These are phyloP conservation scores for Heterococcus sp. DNA, from an alignment of 108 stramenopile species.

Conservation along the genomic window DNA sequence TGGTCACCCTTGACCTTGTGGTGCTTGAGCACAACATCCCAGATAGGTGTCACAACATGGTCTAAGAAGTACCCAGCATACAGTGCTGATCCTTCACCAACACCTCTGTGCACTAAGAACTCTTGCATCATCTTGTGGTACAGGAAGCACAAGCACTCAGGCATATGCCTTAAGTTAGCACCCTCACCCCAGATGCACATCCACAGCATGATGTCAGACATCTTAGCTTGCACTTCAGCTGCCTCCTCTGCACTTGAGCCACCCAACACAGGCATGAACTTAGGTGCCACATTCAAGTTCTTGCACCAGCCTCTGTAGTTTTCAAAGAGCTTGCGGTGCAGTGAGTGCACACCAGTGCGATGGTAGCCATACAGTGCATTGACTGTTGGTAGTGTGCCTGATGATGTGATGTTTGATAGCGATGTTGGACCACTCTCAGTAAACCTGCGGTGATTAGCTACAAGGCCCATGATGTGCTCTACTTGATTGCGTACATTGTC, in stretches of 20 bases:
- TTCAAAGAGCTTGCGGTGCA: constrained; percentile 87
- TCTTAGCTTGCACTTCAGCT: not conserved
- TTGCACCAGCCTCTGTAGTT: constrained; percentile 97
- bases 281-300: constrained; percentile 75
- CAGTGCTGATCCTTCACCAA: constrained; percentile 44
- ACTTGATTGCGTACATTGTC: constrained; percentile 88
- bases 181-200: constrained; percentile 97
- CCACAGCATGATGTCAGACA: constrained; percentile 79
- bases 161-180: constrained; percentile 94
- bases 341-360: constrained; percentile 71
- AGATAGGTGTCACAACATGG: constrained; percentile 86
- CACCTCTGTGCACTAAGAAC: constrained; percentile 10
- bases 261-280: constrained; percentile 59
- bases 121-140: constrained; percentile 95
- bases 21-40: constrained; percentile 53
- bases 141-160: constrained; percentile 93
- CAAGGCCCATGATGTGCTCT: constrained; percentile 85
- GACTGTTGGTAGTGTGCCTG: too few species aligned
- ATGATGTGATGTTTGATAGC: too few species aligned
- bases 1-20: constrained; percentile 1
- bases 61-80: constrained; percentile 93
- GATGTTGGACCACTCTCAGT: too few species aligned
- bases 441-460: constrained; percentile 84
- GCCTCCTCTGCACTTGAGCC: not conserved
- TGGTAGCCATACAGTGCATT: too few species aligned